phyloP scores from a whole-genome alignment of 2,329 filamentous ascomycete genomes.

The Ploettnerulaceae sp. region DNA sequence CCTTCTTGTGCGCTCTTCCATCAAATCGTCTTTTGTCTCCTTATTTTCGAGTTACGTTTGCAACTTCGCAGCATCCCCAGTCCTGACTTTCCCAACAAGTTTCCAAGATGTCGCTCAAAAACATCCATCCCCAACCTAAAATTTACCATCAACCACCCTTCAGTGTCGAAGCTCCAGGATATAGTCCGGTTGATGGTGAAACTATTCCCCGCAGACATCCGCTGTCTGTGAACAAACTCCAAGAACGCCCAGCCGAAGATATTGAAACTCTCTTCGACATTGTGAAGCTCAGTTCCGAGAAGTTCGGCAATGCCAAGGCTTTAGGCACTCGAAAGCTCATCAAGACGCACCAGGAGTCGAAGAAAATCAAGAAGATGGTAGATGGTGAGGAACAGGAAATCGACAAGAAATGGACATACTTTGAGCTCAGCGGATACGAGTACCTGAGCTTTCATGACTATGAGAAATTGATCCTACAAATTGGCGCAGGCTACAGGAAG shows the following conservation, averaged over 20 bases:
- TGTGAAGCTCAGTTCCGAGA: constrained; percentile 59
- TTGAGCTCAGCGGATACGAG: constrained; percentile 74
- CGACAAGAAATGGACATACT: constrained; percentile 86
- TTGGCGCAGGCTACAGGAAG: constrained; percentile 67
- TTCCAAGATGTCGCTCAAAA: constrained; percentile 32
- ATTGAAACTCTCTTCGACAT: constrained; percentile 74
- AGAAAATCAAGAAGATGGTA: constrained; percentile 84
- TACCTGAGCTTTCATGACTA: constrained; percentile 77
- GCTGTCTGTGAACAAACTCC: constrained; percentile 51
- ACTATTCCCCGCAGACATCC: constrained; percentile 64
- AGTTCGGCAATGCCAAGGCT: constrained; percentile 60
- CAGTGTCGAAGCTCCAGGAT: constrained; percentile 56
- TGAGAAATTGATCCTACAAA: constrained; percentile 60
- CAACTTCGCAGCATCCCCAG: not conserved
- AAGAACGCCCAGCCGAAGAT: constrained; percentile 47
- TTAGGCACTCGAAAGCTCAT: constrained; percentile 69
- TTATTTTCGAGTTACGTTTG: constrained; percentile 1
- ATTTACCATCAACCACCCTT: constrained; percentile 48
- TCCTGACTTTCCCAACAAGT: constrained; percentile 17
- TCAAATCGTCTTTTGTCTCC: constrained; percentile 1
- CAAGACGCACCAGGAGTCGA: constrained; percentile 74
- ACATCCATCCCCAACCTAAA: constrained; percentile 28
- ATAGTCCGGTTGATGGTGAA: constrained; percentile 57
- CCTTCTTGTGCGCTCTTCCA: not conserved
- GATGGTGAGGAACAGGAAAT: constrained; percentile 75